These are phyloP conservation scores for Trichoderma parareesei DNA, from an alignment of 495 filamentous ascomycete species.

Conservation along the genomic window DNA sequence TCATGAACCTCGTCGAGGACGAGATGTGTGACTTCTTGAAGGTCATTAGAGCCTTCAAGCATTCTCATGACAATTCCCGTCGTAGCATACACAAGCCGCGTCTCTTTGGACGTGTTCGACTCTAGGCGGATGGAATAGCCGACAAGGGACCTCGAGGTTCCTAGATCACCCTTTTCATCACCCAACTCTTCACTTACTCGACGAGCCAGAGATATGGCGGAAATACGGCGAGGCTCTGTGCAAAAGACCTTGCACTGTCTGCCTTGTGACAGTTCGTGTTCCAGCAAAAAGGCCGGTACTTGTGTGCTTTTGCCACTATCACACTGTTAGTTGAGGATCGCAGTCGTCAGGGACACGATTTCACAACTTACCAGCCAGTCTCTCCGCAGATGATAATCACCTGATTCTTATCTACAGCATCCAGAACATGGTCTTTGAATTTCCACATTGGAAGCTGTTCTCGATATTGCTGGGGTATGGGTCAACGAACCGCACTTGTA, in stretches of 20 bases:
- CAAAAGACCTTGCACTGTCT: conserved; percentile 86
- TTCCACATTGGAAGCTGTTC: conserved; percentile 82
- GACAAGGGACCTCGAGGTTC: conserved; percentile 73
- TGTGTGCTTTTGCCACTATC: conserved; percentile 87
- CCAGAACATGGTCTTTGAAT: conserved; percentile 67
- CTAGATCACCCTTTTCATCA: conserved; percentile 71
- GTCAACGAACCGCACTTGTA: conserved; percentile 14
- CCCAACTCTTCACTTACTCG: conserved; percentile 93
- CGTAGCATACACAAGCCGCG: conserved; percentile 77
- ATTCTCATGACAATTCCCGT: conserved; percentile 93
- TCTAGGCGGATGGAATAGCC: conserved; percentile 93
- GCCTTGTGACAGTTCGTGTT: conserved; percentile 74
- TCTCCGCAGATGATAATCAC: conserved; percentile 90
- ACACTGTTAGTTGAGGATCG: conserved; percentile 16
- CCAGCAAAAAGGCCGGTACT: conserved; percentile 83
- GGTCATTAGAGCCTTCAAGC: conserved; percentile 78
- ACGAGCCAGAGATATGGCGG: conserved; percentile 82
- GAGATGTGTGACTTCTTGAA: conserved; percentile 83
- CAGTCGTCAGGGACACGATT: background rate
- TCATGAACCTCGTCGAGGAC: conserved; percentile 95
- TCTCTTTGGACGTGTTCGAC: conserved; percentile 70
- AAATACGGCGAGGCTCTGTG: conserved; percentile 93
- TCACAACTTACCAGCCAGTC: conserved; percentile 59
- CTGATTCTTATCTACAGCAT: conserved; percentile 64
- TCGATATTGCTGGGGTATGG: conserved; percentile 36